A percentile compares a stretch with the other conserved stretches of the same genome.
Conservation (phyloP, 208 protist species). For the Trypanosoma avium region DNA sequence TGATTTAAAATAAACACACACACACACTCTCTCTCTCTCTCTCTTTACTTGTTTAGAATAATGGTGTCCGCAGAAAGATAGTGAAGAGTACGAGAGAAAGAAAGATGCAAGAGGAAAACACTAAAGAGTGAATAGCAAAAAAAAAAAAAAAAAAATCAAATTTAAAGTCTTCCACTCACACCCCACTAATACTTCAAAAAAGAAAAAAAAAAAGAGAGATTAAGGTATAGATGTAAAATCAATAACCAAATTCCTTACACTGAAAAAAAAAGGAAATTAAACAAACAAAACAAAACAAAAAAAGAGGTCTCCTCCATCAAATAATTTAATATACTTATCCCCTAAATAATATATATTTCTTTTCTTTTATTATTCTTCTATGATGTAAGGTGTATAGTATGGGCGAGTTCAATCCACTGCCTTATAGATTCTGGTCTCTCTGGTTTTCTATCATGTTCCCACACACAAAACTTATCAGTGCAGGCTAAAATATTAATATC, state of each 20-base stretch:
- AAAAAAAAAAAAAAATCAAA: conserved; percentile 10
- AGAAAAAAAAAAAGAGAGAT: not conserved
- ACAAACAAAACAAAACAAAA: conserved; percentile 9
- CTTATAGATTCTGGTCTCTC: conserved; percentile 24
- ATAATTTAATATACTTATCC: no score
- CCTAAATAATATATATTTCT: not conserved
- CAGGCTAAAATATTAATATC: conserved; percentile 27
- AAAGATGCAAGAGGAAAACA: not conserved
- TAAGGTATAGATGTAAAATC: not conserved
- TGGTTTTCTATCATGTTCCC: conserved; percentile 63
- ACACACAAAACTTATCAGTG: conserved; percentile 36
- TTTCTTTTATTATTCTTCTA: not conserved
- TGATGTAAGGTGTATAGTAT: conserved; percentile 33
- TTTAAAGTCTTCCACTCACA: not conserved
- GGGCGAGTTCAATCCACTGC: conserved; percentile 57
- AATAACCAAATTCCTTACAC: conserved; percentile 4
- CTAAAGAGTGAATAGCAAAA: conserved; percentile 19
- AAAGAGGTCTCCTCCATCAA: not conserved
- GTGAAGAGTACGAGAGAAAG: not conserved
- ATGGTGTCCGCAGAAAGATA: no score
- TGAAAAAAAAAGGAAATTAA: conserved; percentile 6
- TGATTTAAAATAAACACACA: no score
- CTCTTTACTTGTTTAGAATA: no score
- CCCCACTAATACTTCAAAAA: not conserved
- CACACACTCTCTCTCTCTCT: no score